A percentile compares a stretch with the other conserved stretches of the same genome.
These are phyloP conservation scores for Monilinia vaccinii-corymbosi DNA, from an alignment of 2,329 filamentous ascomycete genomes.

Conservation along the genomic window DNA sequence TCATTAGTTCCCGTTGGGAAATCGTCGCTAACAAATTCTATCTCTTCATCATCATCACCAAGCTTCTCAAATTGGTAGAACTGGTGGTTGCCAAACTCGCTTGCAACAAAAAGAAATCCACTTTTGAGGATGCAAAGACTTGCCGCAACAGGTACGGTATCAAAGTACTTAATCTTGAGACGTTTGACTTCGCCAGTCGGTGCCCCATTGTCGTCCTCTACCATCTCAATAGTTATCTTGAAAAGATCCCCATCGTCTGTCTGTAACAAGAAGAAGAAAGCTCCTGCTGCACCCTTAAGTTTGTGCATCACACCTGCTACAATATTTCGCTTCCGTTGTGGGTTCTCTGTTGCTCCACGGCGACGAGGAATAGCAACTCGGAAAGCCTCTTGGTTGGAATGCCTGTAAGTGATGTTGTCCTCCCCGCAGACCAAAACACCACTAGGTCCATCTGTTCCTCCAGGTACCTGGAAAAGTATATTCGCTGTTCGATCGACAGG, in stretches of 20 bases:
- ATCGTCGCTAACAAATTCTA: constrained; percentile 74
- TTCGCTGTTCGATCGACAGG: constrained; percentile 83
- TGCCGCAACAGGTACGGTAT: constrained; percentile 82
- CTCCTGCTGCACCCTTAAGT: constrained; percentile 69
- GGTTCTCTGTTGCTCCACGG: constrained; percentile 82
- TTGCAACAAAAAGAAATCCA: constrained; percentile 86
- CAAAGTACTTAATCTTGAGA: constrained; percentile 94
- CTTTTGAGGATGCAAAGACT: constrained; percentile 90
- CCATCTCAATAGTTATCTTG: constrained; percentile 90
- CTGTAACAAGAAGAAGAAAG: constrained; percentile 95
- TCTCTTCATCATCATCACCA: constrained; percentile 87
- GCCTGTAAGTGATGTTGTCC: constrained; percentile 93
- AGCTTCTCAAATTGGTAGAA: constrained; percentile 98
- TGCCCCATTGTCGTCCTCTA: constrained; percentile 68
- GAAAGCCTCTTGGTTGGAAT: constrained; percentile 86
- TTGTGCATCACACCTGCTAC: constrained; percentile 95
- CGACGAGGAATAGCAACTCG: constrained; percentile 82
- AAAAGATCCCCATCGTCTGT: constrained; percentile 97
- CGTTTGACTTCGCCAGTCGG: constrained; percentile 71
- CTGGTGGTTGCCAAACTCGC: constrained; percentile 85
- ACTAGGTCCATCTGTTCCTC: constrained; percentile 85
- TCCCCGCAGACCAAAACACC: constrained; percentile 92
- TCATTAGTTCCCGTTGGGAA: constrained; percentile 68
- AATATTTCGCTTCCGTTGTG: constrained; percentile 78
- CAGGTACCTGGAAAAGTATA: constrained; percentile 89